Base-by-base conservation (phyloP, 257 asterid genomes). In the Fraxinus pennsylvanica region DNA sequence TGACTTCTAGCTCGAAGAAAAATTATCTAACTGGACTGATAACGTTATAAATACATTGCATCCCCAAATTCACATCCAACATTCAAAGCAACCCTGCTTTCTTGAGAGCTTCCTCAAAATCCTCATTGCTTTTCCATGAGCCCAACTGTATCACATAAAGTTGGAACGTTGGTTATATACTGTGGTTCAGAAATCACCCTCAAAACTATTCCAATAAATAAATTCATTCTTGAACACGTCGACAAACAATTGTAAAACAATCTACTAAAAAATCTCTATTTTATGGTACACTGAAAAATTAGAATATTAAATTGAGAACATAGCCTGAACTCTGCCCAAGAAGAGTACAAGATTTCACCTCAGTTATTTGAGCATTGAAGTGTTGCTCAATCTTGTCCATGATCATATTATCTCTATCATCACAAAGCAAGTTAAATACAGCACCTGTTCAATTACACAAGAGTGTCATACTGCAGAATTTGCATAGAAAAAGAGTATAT, bases 371-470 rank as follows among this genome's bases (percentile, higher is more conserved):
- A 73, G 86, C 3, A 67, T 89, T 83, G 74, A 89, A 92, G 84
- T 92, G 77, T 43, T 45, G 78, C 90, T 88, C 92, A 73, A 92
- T 91, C 91, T 88, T 89, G 69, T 59, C 74, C 90, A 88, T 84
- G 50, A 86, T 22, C 72, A 39, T 73, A 33, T 67, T 68, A 27
- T 90, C 95, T 33, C 57, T 75, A n/a, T 80, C 85, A 63, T 27
- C 15, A 15, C 84, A 81, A 8, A 88, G 80, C 79, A 90, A 74
- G 84, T 89, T 89, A 82, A 86, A 89, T 14, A 83, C 89, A 12
- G 93, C 93, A 78, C 93, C 91, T 89, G 83, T 35, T 50, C 19
- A 78, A 54, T 73, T 50, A 71, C 17, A 57, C 67, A 76, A 50
- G 14, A 67, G 19, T 50, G 41, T 65, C 79, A 79, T 54, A 22